A percentile compares a stretch with the other conserved stretches of the same genome.
Evolutionary conservation across 345 rosid genomes (phyloP).

Genomic region (Angophora floribunda): DNA sequence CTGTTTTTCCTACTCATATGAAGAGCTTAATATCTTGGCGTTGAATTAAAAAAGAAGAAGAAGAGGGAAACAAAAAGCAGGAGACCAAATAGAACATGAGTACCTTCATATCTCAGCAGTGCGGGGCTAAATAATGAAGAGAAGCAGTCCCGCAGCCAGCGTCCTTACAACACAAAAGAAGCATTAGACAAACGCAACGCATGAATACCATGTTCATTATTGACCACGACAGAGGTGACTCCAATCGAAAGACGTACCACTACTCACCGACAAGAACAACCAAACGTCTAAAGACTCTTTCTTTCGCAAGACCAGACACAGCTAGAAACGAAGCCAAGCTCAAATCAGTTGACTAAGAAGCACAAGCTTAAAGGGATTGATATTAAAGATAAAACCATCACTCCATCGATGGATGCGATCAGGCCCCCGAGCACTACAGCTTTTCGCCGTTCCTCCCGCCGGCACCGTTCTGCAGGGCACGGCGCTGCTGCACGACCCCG

Average conservation of each 20-base stretch:
- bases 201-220: not conserved
- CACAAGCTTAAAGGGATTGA: not conserved
- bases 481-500: constrained; percentile 8
- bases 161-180: not conserved
- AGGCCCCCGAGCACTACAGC: not conserved
- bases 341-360: not conserved
- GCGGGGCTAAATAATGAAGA: not conserved
- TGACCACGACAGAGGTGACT: not conserved
- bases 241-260: not conserved
- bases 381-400: not conserved
- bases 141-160: not conserved
- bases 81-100: not conserved
- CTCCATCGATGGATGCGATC: not conserved
- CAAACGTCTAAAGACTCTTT: not conserved
- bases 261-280: not conserved
- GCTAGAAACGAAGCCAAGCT: not conserved
- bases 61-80: not conserved
- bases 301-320: not conserved
- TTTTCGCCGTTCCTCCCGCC: not conserved
- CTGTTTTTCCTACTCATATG: not conserved
- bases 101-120: not conserved
- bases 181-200: not conserved
- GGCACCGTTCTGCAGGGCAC: not conserved
- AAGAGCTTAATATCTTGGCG: not conserved
- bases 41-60: not conserved